These are phyloP conservation scores for Cercospora zeae-maydis DNA, from an alignment of 2,329 filamentous ascomycete species.

Conservation along the genomic window DNA sequence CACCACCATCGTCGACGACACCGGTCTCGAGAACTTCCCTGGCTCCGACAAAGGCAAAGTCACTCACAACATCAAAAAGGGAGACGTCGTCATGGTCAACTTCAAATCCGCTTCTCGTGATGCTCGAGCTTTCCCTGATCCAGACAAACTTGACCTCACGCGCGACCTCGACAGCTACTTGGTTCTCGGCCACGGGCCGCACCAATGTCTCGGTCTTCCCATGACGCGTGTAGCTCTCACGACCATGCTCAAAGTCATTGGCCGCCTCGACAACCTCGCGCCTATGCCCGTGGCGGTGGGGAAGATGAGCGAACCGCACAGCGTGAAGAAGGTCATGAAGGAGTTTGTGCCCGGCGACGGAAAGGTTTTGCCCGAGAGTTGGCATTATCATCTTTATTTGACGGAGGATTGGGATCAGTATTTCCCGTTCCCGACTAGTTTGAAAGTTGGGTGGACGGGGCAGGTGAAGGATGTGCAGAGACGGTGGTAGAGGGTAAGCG, in stretches of 20 bases:
- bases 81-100: slow-evolving; percentile 44
- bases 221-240: slow-evolving; percentile 45
- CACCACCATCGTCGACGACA: slow-evolving; percentile 36
- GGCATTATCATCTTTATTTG: slow-evolving; percentile 44
- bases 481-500: background rate
- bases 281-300: slow-evolving; percentile 39
- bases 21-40: slow-evolving; percentile 15
- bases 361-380: slow-evolving; percentile 34
- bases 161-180: slow-evolving; percentile 44
- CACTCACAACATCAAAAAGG: slow-evolving; percentile 35
- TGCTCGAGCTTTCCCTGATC: slow-evolving; percentile 41
- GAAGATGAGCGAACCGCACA: slow-evolving; percentile 35
- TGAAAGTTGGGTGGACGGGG: slow-evolving; percentile 36
- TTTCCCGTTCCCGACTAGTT: slow-evolving; percentile 46
- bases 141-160: slow-evolving; percentile 39
- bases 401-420: slow-evolving; percentile 48
- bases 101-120: slow-evolving; percentile 44
- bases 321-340: slow-evolving; percentile 44
- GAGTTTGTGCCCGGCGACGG: slow-evolving; percentile 33
- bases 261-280: slow-evolving; percentile 39
- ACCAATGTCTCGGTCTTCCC: slow-evolving; percentile 43
- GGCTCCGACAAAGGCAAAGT: slow-evolving; percentile 19
- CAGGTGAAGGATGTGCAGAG: slow-evolving; percentile 18
- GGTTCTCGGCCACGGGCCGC: slow-evolving; percentile 43
- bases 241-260: slow-evolving; percentile 46